Evolutionary conservation across 2,329 filamentous ascomycete genomes (phyloP), one percentile per base, ranked within the genome.

Genomic region (Curvularia lunata): DNA sequence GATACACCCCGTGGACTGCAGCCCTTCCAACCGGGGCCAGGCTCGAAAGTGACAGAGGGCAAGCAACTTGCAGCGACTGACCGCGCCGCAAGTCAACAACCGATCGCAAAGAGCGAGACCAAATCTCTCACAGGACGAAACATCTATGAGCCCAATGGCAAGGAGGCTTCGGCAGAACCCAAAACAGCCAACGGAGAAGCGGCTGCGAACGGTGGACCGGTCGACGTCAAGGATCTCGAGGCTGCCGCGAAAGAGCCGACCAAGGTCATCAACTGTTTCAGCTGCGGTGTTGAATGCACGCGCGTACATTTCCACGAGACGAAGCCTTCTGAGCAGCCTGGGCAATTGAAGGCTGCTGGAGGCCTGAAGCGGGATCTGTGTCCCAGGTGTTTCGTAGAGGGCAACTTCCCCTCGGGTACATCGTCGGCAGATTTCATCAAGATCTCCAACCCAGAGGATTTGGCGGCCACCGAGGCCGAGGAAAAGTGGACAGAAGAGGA

Each of bases 1-100:
- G 95, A 99, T 75, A 99, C 95, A 0, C 95, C 95, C 52, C 88
- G 95, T 58, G 95, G 95, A 37, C 85, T 99, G 50, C 94, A 98
- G 76, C 91, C 94, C 23, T 97, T 94, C 86, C 95, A 99, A 74
- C 95, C 95, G 18, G 90, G 91, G 18, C 88, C 92, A 1, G 90
- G 92, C 67, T 87, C 91, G 6, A 77, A 76, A 32, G 68, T 84
- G 41, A 86, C 86, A 5, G 74, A 84, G 2, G 87, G 88, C 38
- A 89, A 88, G 73, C 80, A 84, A 45, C 81, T 85, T 63, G 73
- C 85, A 25, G 80, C 89, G 48, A 97, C 93, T 0, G 92, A 97
- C 37, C 84, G 85, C 42, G 82, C 86, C 10, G 89, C 90, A 1
- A 85, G 82, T 40, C 85, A 89, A 7, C 84, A 85, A 10, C 83